These are phyloP conservation scores for Apophysomyces ossiformis DNA, from an alignment of 371 early-diverging fungal genomes.

Conservation along the genomic window DNA sequence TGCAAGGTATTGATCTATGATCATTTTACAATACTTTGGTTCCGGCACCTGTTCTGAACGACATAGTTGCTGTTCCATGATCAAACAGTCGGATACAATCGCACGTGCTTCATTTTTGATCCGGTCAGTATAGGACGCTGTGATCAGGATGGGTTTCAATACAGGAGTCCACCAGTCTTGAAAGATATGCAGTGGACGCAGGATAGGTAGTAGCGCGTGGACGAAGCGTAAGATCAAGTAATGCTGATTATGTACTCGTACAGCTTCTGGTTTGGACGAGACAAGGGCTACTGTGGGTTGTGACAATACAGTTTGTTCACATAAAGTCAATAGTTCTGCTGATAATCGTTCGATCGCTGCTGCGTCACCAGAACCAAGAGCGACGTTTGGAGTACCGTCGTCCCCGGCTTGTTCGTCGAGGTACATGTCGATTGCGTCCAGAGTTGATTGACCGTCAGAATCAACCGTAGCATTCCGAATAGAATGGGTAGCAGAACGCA, in stretches of 20 bases:
- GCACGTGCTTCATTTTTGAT: constrained; percentile 39
- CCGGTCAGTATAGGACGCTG: constrained; percentile 38
- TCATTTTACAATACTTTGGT: constrained; percentile 28
- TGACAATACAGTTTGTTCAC: constrained; percentile 23
- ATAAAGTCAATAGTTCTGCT: constrained; percentile 34
- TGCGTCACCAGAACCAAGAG: constrained; percentile 21
- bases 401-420: constrained; percentile 40
- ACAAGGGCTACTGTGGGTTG: constrained; percentile 24
- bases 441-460: constrained; percentile 40
- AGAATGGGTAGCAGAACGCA: constrained; percentile 37
- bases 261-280: constrained; percentile 29
- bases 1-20: constrained; percentile 40
- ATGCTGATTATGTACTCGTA: constrained; percentile 38
- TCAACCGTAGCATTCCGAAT: constrained; percentile 36
- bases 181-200: constrained; percentile 38
- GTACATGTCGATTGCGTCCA: constrained; percentile 45
- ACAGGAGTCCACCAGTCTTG: constrained; percentile 39
- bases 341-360: constrained; percentile 44
- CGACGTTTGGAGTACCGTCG: constrained; percentile 2
- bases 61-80: constrained; percentile 33
- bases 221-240: constrained; percentile 40
- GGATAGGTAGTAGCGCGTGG: constrained; percentile 38
- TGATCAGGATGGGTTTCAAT: constrained; percentile 37
- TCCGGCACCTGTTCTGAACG: constrained; percentile 13
- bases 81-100: constrained; percentile 40